Evolutionary conservation across 2,329 filamentous ascomycete genomes (phyloP), one percentile per base, ranked within the genome.

Genomic region (Pestalotiopsis sp.): DNA sequence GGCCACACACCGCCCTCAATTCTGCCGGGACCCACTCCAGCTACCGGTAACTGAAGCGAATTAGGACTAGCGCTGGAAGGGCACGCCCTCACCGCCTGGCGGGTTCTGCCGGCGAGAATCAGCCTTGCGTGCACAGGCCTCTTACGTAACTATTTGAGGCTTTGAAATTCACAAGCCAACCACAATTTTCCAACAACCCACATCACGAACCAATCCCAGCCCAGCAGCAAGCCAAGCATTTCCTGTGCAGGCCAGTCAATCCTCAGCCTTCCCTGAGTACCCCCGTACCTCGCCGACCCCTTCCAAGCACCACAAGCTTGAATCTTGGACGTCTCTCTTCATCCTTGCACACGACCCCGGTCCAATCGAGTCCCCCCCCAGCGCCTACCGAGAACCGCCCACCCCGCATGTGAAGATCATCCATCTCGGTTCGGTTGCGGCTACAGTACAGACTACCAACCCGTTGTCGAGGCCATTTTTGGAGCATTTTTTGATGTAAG

Each of bases 371-470:
- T 17, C 59, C n/a, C 31, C 27, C 20, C n/a, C 36, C 6, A n/a
- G 27, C 25, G 9, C 27, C 27, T 20, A 14, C 27, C n/a, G 25
- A 27, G 23, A 27, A 25, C 27, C 23, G 23, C 14, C 20, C 36
- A 20, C 65, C 65, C 65, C 65, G 65, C 65, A 67, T 67, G 65
- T 67, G 65, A 66, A 25, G 49, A 61, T 41, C 17, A 23, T 25
- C 56, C 56, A 58, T 62, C 57, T 67, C 65, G 65, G 65, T 31
- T 61, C 65, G 25, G 49, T 56, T 56, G 49, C 57, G 31, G 59
- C 38, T 36, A 39, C 31, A n/a, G 13, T 62, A 17, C 31, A 27
- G 12, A 20, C 56, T 59, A 59, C 17, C 25, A 25, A 52, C 20
- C 57, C n/a, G 57, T 27, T 13, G 14, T 13, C 27, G 20, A 59